Base-by-base conservation (phyloP, 495 filamentous ascomycete genomes). In the Podospora australis region DNA sequence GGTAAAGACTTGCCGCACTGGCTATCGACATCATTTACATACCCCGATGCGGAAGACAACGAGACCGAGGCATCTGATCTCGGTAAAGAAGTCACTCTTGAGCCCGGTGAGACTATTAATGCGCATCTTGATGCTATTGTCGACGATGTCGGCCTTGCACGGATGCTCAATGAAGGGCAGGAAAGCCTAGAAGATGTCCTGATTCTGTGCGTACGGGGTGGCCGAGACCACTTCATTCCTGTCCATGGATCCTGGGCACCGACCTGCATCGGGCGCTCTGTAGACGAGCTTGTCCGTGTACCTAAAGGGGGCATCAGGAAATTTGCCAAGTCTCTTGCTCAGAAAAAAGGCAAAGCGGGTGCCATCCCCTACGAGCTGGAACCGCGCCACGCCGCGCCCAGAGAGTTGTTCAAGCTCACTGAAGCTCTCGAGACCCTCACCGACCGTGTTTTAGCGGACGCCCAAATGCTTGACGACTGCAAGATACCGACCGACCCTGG, bases 151-250 rank as follows among this genome's bases (percentile, higher is more conserved):
- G 57, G 74, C 2, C 74, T 81, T n/a, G 78, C 87, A 2, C 77
- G 78, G 14, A 64, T 69, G 7, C 73, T 97, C n/a, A 96, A 96
- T 55, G 71, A 83, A 23, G 78, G 77, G 8, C 67, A 73, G 16
- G 57, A 71, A 4, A 71, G 71, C 6, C 70, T 96, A 1, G 89
- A 95, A 49, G 90, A 97, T 56, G 83, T 96, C 7, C 71, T 97
- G 20, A 81, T 99, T 4, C 77, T 99, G n/a, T 83, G 90, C 8
- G 87, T 97, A 7, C 75, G 79, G 7, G 78, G 82, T 39, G 92
- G 92, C 2, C 77, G 88, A 41, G 92, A 99, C 52, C 85, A 96
- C 62, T 99, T 99, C 62, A 78, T 99, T 39, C 82, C 90, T 1
- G 71, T 94, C 6, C 77, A 73, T 3, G 91, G 80, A 0, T 66